These are phyloP conservation scores for Ilex paraguariensis DNA, from an alignment of 305 asterid genomes.

Conservation along the genomic window DNA sequence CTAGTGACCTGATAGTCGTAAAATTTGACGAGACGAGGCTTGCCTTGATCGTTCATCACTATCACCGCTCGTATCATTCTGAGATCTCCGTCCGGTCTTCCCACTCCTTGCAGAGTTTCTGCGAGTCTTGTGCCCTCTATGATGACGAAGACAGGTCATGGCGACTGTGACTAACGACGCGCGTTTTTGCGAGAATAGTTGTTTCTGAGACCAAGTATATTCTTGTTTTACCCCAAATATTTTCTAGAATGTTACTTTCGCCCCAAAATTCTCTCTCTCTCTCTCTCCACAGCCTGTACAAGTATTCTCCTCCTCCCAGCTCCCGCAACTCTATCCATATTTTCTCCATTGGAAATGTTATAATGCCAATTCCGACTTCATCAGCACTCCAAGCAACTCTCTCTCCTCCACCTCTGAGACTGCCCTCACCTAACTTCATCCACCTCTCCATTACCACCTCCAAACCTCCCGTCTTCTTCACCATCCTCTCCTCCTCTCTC, in stretches of 20 bases:
- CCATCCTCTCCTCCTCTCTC: slow-evolving; percentile 33
- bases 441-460: slow-evolving; percentile 17
- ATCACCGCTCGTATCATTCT: slow-evolving; percentile 83
- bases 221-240: no score
- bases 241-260: no score
- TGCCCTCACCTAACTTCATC: slow-evolving; percentile 18
- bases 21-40: slow-evolving; percentile 89
- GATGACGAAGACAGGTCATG: no score
- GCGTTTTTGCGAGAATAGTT: no score
- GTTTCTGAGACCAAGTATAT: no score
- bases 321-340: background rate
- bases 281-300: background rate
- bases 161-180: no score
- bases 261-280: no score
- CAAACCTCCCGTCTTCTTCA: slow-evolving; percentile 19
- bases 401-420: slow-evolving; percentile 31
- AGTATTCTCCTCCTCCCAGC: background rate
- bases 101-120: background rate
- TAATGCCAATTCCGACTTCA: background rate
- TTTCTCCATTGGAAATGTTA: no score
- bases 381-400: slow-evolving; percentile 10
- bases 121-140: background rate
- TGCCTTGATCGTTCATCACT: slow-evolving; percentile 85
- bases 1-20: slow-evolving; percentile 58
- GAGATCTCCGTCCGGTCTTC: background rate